phyloP scores from a whole-genome alignment of 2,329 filamentous ascomycete species.

The Penicillium rolfsii region DNA sequence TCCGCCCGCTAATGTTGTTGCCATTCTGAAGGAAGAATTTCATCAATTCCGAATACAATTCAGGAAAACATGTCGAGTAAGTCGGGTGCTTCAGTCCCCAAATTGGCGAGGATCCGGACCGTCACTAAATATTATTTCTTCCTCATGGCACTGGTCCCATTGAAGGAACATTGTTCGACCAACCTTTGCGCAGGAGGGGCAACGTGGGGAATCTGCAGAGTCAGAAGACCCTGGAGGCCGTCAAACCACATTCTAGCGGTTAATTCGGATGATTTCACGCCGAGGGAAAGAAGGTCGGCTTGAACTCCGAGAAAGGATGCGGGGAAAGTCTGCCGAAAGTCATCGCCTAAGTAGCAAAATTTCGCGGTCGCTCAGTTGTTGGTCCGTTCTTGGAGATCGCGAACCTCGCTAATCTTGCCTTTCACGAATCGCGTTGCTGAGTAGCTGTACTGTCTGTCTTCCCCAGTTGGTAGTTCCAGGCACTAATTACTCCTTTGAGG shows the following conservation, averaged over 20 bases:
- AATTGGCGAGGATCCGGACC: not conserved
- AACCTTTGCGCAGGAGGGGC: not conserved
- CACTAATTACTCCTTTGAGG: not conserved
- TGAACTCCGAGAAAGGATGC: not conserved
- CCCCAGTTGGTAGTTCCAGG: not conserved
- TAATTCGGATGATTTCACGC: not conserved
- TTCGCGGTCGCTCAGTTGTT: not conserved
- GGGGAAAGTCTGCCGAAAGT: not conserved
- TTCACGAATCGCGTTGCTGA: not conserved
- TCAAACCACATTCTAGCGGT: not conserved
- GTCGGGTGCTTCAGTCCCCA: not conserved
- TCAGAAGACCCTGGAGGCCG: not conserved
- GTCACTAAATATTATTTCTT: not conserved
- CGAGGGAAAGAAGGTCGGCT: not conserved
- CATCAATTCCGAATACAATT: not conserved
- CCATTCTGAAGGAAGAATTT: slow-evolving; percentile 13
- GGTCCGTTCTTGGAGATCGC: not conserved
- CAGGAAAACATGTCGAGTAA: not conserved
- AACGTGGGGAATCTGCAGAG: not conserved
- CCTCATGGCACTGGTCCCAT: not conserved
- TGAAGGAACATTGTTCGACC: not conserved
- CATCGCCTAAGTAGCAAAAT: not conserved
- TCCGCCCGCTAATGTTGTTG: slow-evolving; percentile 28
- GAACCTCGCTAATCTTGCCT: not conserved
- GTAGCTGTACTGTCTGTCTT: not conserved